A percentile compares a stretch with the other conserved stretches of the same genome.
Evolutionary conservation across 2,329 filamentous ascomycete species (phyloP).

Genomic region (Ophiostoma angusticollis): DNA sequence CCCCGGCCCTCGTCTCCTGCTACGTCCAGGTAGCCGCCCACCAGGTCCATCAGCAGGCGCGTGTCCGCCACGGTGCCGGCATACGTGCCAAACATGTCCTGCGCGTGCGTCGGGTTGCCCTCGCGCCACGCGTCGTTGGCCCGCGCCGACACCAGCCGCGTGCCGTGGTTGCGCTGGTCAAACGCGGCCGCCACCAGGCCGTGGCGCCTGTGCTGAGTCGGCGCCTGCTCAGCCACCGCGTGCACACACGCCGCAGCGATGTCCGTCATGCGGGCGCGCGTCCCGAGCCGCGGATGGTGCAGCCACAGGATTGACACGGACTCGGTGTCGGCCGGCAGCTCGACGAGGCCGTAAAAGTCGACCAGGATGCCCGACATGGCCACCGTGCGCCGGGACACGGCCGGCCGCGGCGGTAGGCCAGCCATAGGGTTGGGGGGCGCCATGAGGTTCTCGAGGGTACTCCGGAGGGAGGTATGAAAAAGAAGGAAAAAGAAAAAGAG

Average conservation of each 20-base stretch:
- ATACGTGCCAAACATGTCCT: slow-evolving; percentile 81
- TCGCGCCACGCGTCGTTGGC: slow-evolving; percentile 69
- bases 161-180: slow-evolving; percentile 88
- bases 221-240: slow-evolving; percentile 45
- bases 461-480: not conserved
- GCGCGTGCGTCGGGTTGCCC: slow-evolving; percentile 70
- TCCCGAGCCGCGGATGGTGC: slow-evolving; percentile 64
- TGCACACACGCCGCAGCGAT: slow-evolving; percentile 56
- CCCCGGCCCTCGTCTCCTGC: not conserved
- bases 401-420: slow-evolving; percentile 25
- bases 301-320: slow-evolving; percentile 78
- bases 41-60: slow-evolving; percentile 59
- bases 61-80: slow-evolving; percentile 64
- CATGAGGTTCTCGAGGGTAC: slow-evolving; percentile 1
- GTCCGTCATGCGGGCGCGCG: slow-evolving; percentile 59
- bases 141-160: slow-evolving; percentile 48
- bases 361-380: slow-evolving; percentile 67
- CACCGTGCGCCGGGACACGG: slow-evolving; percentile 51
- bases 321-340: slow-evolving; percentile 41
- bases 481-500: not conserved
- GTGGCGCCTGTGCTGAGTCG: slow-evolving; percentile 15
- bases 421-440: slow-evolving; percentile 10
- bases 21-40: slow-evolving; percentile 36
- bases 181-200: slow-evolving; percentile 66
- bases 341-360: slow-evolving; percentile 68